Percentiles rank a stretch among this genome's conserved stretches.
Evolutionary conservation across 768 basidiomycete species (phyloP).

Genomic region (Auriculariales sp.): DNA sequence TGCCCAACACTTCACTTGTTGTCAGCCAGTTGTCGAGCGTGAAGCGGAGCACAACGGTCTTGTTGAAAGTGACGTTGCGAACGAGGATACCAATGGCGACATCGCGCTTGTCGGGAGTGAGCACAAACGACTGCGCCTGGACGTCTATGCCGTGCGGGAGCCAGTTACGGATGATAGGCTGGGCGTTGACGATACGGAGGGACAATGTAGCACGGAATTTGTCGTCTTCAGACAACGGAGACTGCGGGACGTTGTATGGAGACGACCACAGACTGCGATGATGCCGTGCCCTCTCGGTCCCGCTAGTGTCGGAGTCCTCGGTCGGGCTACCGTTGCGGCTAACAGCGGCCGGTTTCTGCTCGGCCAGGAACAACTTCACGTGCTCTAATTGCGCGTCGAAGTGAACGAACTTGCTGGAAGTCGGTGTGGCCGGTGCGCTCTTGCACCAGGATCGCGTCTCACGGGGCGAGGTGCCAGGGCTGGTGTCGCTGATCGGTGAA

Average conservation of each 20-base stretch:
- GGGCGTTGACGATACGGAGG: background rate
- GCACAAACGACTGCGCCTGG: background rate
- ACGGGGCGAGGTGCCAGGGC: constrained; percentile 25
- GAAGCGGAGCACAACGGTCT: constrained; percentile 78
- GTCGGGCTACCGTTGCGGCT: constrained; percentile 82
- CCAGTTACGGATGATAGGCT: background rate
- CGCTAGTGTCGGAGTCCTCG: constrained; percentile 49
- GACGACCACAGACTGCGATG: constrained; percentile 12
- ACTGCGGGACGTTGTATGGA: background rate
- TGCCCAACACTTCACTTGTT: constrained; percentile 79
- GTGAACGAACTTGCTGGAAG: constrained; percentile 69
- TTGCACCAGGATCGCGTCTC: constrained; percentile 20
- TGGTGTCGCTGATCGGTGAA: constrained; percentile 23
- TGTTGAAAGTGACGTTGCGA: constrained; percentile 75
- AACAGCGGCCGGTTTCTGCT: constrained; percentile 90
- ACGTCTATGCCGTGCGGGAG: background rate
- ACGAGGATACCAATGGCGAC: constrained; percentile 38
- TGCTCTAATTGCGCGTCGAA: constrained; percentile 88
- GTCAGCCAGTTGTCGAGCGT: constrained; percentile 95
- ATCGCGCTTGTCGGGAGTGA: background rate
- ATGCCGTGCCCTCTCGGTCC: constrained; percentile 71
- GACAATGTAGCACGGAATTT: background rate
- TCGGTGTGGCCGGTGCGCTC: constrained; percentile 71
- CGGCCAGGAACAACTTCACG: constrained; percentile 86
- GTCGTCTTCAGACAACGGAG: background rate